Conservation (phyloP, 305 asterid genomes). For the Fraxinus baroniana region DNA sequence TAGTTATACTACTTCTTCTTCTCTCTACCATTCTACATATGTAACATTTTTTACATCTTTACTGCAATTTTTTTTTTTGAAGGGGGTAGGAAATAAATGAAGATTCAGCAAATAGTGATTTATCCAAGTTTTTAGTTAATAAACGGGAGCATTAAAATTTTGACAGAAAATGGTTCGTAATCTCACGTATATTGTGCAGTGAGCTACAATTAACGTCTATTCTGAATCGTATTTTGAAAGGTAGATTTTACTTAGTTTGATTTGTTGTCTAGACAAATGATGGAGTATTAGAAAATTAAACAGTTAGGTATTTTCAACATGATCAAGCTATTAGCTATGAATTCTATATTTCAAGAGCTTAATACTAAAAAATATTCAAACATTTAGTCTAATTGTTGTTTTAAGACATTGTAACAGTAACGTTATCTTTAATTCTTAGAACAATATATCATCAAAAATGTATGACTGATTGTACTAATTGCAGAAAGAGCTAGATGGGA, state of each 20-base stretch:
- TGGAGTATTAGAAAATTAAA: background rate
- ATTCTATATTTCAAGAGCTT: background rate
- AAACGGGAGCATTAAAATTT: background rate
- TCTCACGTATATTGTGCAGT: no score
- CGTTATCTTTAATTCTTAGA: no score
- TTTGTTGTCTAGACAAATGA: background rate
- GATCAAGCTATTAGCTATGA: background rate
- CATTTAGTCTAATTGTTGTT: background rate
- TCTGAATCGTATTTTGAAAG: no score
- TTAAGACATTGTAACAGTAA: background rate
- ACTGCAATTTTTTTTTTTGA: no score
- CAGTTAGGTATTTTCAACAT: background rate
- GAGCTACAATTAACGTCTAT: background rate
- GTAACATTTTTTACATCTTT: no score
- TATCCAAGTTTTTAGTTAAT: no score
- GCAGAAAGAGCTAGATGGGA: constrained; percentile 78
- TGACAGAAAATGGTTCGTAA: background rate
- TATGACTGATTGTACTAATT: constrained; percentile 7
- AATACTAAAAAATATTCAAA: background rate
- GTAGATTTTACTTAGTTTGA: background rate
- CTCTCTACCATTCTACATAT: background rate
- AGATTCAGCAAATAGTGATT: no score
- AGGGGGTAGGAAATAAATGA: no score
- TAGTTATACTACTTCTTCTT: background rate
- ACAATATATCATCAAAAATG: background rate